phyloP scores from a whole-genome alignment of 768 basidiomycete genomes.

The Serpula lacrymans region DNA sequence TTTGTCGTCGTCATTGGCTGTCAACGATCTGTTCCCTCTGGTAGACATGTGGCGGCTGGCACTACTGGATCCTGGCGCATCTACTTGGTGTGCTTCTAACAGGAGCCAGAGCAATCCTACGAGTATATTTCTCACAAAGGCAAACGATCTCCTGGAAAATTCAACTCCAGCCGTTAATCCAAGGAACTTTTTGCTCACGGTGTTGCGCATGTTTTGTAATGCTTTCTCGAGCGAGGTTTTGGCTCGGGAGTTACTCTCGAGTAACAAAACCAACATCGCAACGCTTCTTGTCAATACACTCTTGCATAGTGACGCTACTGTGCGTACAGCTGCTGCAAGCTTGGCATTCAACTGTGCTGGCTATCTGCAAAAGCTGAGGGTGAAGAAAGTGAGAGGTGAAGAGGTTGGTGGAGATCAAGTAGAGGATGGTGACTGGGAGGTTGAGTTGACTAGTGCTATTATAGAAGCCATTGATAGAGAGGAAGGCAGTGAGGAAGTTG shows the following conservation, averaged over 20 bases:
- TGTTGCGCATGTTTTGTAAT: slow-evolving; percentile 69
- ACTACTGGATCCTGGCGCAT: slow-evolving; percentile 58
- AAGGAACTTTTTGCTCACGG: slow-evolving; percentile 61
- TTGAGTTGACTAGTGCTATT: slow-evolving; percentile 81
- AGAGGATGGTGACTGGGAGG: slow-evolving; percentile 76
- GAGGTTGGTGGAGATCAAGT: slow-evolving; percentile 32
- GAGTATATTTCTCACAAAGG: slow-evolving; percentile 43
- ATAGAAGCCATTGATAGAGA: slow-evolving; percentile 76
- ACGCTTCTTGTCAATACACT: slow-evolving; percentile 61
- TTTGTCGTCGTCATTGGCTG: slow-evolving; percentile 44
- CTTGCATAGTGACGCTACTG: slow-evolving; percentile 60
- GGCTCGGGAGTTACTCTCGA: slow-evolving; percentile 37
- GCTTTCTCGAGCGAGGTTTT: slow-evolving; percentile 47
- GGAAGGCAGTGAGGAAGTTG: slow-evolving; percentile 72
- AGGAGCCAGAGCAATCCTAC: slow-evolving; percentile 39
- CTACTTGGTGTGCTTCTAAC: slow-evolving; percentile 43
- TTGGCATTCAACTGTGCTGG: slow-evolving; percentile 74
- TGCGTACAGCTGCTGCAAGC: slow-evolving; percentile 80
- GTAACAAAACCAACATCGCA: slow-evolving; percentile 38
- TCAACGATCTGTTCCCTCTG: slow-evolving; percentile 69
- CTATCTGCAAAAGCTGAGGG: slow-evolving; percentile 58
- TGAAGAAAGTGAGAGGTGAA: slow-evolving; percentile 37
- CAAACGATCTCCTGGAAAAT: slow-evolving; percentile 29
- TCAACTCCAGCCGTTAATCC: slow-evolving; percentile 22
- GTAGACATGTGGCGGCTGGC: slow-evolving; percentile 82